A percentile compares a stretch with the other conserved stretches of the same genome.
Conservation (phyloP, 495 filamentous ascomycete species). For the Aspergillus indologenus region DNA sequence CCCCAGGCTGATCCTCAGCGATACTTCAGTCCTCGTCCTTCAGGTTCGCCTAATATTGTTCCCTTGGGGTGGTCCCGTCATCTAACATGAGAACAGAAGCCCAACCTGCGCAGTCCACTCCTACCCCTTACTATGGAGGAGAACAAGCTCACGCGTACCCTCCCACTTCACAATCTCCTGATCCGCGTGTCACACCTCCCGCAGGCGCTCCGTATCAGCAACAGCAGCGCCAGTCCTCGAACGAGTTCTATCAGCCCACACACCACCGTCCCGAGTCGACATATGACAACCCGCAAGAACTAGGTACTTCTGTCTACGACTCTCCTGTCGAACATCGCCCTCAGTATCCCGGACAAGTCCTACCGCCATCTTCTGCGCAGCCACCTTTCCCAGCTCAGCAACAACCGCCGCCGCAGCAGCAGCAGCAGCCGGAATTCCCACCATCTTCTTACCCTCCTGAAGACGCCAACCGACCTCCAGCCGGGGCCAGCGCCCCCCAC, state of each 20-base stretch:
- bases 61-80: not conserved
- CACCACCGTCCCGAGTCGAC: conserved; percentile 66
- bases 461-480: conserved; percentile 38
- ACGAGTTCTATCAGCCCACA: conserved; percentile 41
- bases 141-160: conserved; percentile 40
- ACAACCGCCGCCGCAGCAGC: conserved; percentile 33
- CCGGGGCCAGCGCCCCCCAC: conserved; percentile 36
- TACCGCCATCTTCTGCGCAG: conserved; percentile 36
- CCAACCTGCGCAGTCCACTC: conserved; percentile 28
- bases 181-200: conserved; percentile 43
- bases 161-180: conserved; percentile 39
- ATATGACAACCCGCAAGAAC: conserved; percentile 76
- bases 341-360: conserved; percentile 44
- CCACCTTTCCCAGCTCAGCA: conserved; percentile 32
- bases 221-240: conserved; percentile 37
- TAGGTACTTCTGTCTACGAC: conserved; percentile 81
- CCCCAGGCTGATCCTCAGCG: conserved; percentile 62
- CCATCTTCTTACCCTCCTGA: conserved; percentile 60
- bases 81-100: conserved; percentile 28
- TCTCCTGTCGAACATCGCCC: conserved; percentile 62
- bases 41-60: conserved; percentile 34
- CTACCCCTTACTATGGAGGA: conserved; percentile 32
- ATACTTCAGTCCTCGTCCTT: conserved; percentile 63
- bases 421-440: conserved; percentile 49
- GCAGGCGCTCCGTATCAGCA: conserved; percentile 32